phyloP scores from a whole-genome alignment of 176 grass and related monocot genomes.

The Otatea glauca region DNA sequence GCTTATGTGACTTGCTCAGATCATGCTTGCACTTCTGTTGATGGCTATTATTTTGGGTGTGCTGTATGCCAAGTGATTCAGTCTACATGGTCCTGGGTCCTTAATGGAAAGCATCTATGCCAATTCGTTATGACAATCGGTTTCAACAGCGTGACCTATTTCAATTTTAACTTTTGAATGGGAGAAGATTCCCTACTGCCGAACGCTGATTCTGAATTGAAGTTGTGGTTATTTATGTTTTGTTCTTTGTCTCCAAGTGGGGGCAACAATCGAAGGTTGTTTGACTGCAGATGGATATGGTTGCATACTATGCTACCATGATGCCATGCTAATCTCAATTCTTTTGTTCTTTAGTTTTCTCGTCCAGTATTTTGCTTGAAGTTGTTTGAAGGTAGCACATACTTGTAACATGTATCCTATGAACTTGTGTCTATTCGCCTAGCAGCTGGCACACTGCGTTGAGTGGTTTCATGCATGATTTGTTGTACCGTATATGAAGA shows the following conservation, averaged over 20 bases:
- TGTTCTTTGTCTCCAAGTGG: background rate
- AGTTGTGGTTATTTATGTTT: conserved; percentile 15
- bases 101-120: background rate
- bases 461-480: background rate
- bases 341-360: conserved; percentile 20
- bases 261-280: background rate
- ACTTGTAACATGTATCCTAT: background rate
- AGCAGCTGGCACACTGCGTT: background rate
- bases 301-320: conserved; percentile 4
- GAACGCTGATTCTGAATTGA: background rate
- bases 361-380: background rate
- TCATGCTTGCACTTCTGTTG: conserved; percentile 62
- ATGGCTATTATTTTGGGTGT: conserved; percentile 68
- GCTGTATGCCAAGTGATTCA: conserved; percentile 48
- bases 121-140: background rate
- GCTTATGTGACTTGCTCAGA: conserved; percentile 44
- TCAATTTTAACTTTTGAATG: background rate
- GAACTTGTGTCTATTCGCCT: conserved; percentile 3
- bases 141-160: background rate
- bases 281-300: background rate
- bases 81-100: background rate
- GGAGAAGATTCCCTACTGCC: background rate
- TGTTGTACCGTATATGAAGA: background rate
- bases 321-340: background rate
- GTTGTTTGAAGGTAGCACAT: background rate